Evolutionary conservation across 306 rosid species (phyloP).

Genomic region (Pyrus communis): DNA sequence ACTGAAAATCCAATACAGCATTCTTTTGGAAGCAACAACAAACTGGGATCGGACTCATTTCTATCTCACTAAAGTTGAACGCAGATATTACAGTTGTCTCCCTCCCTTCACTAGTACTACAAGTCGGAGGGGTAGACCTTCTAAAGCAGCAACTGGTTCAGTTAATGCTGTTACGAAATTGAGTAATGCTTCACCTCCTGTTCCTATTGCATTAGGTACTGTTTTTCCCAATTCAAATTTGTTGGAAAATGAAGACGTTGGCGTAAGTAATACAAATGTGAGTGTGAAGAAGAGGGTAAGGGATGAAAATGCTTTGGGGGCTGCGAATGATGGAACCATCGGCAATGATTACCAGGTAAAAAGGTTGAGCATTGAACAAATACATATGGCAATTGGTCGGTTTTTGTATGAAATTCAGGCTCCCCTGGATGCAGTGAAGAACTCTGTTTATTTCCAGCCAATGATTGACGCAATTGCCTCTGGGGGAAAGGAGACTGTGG

Average conservation of each 20-base stretch:
- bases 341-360: background rate
- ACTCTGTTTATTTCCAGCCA: slow-evolving; percentile 58
- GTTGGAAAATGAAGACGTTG: slow-evolving; percentile 12
- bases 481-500: slow-evolving; percentile 23
- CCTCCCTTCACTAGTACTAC: too few species aligned
- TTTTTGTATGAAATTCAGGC: slow-evolving; percentile 67
- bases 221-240: background rate
- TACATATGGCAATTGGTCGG: slow-evolving; percentile 64
- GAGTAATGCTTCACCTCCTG: slow-evolving; percentile 4
- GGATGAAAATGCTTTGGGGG: background rate
- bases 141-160: background rate
- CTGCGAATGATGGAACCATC: slow-evolving; percentile 1
- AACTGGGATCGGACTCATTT: too few species aligned
- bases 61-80: too few species aligned
- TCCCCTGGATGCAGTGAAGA: slow-evolving; percentile 59
- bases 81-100: too few species aligned
- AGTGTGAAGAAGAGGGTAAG: slow-evolving; percentile 7
- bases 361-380: slow-evolving; percentile 21
- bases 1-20: too few species aligned
- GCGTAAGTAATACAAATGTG: background rate
- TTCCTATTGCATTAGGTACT: background rate
- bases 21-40: too few species aligned
- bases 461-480: slow-evolving; percentile 62
- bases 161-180: slow-evolving; percentile 3
- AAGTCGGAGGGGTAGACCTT: background rate